Evolutionary conservation across 2,329 filamentous ascomycete species (phyloP).

Genomic region (Xylariaceae sp.): DNA sequence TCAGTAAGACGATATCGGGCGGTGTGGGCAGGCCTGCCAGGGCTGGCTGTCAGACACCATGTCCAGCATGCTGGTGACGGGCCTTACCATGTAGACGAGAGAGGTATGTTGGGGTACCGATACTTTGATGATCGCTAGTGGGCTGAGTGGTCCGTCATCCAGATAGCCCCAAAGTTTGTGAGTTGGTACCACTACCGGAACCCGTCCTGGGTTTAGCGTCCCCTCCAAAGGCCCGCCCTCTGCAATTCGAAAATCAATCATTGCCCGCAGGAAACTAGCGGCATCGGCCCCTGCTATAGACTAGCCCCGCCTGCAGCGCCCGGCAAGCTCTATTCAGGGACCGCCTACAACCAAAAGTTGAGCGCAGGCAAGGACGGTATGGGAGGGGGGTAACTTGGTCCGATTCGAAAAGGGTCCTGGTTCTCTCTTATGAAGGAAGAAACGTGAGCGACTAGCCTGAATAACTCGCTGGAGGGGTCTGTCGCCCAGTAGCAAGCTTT

Average conservation of each 20-base stretch:
- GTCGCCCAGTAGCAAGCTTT: constrained; percentile 14
- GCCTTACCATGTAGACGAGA: background rate
- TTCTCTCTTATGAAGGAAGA: constrained; percentile 18
- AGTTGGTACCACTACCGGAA: constrained; percentile 30
- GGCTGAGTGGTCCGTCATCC: constrained; percentile 6
- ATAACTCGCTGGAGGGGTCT: constrained; percentile 10
- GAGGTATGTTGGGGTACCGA: constrained; percentile 42
- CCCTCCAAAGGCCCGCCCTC: constrained; percentile 32
- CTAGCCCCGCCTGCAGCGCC: constrained; percentile 23
- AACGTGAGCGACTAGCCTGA: background rate
- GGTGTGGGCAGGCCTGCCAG: constrained; percentile 17
- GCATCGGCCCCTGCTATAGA: background rate
- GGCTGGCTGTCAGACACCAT: constrained; percentile 3
- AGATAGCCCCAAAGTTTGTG: constrained; percentile 42
- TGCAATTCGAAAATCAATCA: constrained; percentile 25
- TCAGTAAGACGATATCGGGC: constrained; percentile 27
- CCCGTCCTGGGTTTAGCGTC: constrained; percentile 34
- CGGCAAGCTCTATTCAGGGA: constrained; percentile 23
- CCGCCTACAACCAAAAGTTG: constrained; percentile 27
- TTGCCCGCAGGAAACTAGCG: constrained; percentile 32
- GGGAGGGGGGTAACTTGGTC: constrained; percentile 3
- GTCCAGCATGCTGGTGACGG: constrained; percentile 29
- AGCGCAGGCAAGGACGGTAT: constrained; percentile 18
- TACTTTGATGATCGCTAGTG: constrained; percentile 26
- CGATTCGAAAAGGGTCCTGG: constrained; percentile 14